These are phyloP conservation scores for Hippophae gyantsensis DNA, from an alignment of 306 rosid genomes.

Conservation along the genomic window DNA sequence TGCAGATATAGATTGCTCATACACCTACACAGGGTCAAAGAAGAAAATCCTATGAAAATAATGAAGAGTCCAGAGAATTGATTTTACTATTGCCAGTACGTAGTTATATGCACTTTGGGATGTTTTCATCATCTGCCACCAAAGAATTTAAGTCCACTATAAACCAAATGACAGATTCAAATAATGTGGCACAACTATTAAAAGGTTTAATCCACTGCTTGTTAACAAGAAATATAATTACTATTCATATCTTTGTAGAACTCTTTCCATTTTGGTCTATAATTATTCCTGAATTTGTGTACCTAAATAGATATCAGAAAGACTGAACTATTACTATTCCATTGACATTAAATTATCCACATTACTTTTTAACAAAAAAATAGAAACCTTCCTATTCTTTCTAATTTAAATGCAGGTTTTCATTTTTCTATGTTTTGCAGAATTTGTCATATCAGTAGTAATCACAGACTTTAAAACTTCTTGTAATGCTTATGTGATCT, in stretches of 20 bases:
- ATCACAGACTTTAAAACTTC: conserved; percentile 4
- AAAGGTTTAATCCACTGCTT: neutral
- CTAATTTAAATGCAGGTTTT: neutral
- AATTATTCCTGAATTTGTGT: too few relatives aligned
- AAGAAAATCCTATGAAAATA: conserved; percentile 8
- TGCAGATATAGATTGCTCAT: conserved; percentile 90
- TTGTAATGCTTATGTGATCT: neutral
- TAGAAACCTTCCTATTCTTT: neutral
- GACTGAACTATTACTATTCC: too few relatives aligned
- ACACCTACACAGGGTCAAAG: conserved; percentile 52
- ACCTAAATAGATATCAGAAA: too few relatives aligned
- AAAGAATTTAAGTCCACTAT: neutral
- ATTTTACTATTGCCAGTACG: conserved; percentile 6
- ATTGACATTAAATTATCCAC: neutral
- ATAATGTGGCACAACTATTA: neutral
- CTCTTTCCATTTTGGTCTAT: too few relatives aligned
- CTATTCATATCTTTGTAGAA: neutral
- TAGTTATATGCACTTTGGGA: neutral
- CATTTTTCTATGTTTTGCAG: conserved; percentile 9
- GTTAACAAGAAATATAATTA: neutral
- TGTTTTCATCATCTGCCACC: conserved; percentile 3
- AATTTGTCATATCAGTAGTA: neutral
- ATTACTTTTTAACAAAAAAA: conserved; percentile 4
- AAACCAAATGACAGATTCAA: conserved; percentile 5
- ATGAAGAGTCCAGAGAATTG: conserved; percentile 5